Conservation (phyloP, 148 eudicot species). For the Arbutus unedo region DNA sequence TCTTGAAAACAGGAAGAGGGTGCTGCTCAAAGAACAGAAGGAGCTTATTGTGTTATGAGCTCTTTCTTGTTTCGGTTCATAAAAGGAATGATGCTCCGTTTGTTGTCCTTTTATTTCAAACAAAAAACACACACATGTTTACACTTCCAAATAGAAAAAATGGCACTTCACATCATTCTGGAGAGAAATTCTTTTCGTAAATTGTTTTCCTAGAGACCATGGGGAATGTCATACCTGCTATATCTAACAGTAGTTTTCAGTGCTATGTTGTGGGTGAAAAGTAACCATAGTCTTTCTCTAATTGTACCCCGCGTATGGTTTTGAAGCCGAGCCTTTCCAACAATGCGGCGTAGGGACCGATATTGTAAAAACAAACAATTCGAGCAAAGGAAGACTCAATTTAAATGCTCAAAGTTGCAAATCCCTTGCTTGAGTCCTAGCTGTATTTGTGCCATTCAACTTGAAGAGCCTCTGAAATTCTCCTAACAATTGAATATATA, state of each 20-base stretch:
- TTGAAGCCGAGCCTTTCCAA: too few relatives aligned
- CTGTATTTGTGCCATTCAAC: neutral
- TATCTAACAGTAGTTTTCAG: neutral
- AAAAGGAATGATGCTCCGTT: neutral
- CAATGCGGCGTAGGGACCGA: too few relatives aligned
- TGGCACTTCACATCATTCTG: too few relatives aligned
- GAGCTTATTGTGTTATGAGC: too few relatives aligned
- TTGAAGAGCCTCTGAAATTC: conserved; percentile 10
- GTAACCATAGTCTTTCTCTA: neutral
- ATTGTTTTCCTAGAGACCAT: neutral
- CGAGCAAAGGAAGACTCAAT: neutral
- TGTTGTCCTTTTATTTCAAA: neutral
- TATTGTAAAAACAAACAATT: conserved; percentile 1
- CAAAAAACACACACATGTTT: neutral
- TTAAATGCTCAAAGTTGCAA: neutral
- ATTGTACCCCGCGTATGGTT: too few relatives aligned
- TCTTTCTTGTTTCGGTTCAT: neutral
- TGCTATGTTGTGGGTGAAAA: neutral
- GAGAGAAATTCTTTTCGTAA: too few relatives aligned
- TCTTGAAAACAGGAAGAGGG: too few relatives aligned
- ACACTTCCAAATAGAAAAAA: neutral
- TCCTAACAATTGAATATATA: neutral
- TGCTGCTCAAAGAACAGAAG: too few relatives aligned
- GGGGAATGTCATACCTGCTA: neutral
- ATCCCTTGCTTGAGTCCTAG: neutral